A percentile compares a stretch with the other conserved stretches of the same genome.
Conservation (phyloP, 2,329 filamentous ascomycete genomes). For the Cladophialophora bantiana region DNA sequence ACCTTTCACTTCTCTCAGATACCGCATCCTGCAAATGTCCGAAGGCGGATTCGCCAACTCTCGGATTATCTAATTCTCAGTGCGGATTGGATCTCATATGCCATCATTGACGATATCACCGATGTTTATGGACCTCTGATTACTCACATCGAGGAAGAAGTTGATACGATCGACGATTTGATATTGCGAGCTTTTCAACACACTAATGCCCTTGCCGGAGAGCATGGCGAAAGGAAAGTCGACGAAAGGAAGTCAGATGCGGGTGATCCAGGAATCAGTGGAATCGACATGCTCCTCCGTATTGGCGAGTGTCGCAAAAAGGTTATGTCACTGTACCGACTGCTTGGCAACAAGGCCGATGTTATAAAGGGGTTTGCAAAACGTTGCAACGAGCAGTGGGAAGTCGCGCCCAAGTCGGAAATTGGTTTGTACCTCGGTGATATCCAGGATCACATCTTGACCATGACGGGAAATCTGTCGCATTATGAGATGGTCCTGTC, state of each 20-base stretch:
- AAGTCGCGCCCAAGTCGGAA: constrained; percentile 90
- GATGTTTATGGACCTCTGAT: constrained; percentile 95
- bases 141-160: constrained; percentile 90
- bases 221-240: constrained; percentile 48
- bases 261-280: constrained; percentile 53
- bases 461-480: constrained; percentile 94
- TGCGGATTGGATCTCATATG: constrained; percentile 98
- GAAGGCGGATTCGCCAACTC: constrained; percentile 88
- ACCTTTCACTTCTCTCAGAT: constrained; percentile 96
- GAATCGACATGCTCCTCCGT: constrained; percentile 85
- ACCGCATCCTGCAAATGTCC: constrained; percentile 94
- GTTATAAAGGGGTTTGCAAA: constrained; percentile 99
- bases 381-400: constrained; percentile 96
- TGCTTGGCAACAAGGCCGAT: constrained; percentile 96
- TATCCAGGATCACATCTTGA: constrained; percentile 98
- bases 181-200: constrained; percentile 82
- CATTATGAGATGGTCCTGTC: constrained; percentile 98
- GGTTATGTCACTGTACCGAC: constrained; percentile 92
- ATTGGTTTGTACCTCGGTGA: constrained; percentile 98
- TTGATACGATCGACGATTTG: constrained; percentile 93
- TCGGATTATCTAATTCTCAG: constrained; percentile 92
- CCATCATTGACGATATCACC: constrained; percentile 97
- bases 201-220: constrained; percentile 44
- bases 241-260: constrained; percentile 53
- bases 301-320: constrained; percentile 96